These are phyloP conservation scores for Komagataella pseudopastoris DNA, from an alignment of 805 yeast species.

Conservation along the genomic window DNA sequence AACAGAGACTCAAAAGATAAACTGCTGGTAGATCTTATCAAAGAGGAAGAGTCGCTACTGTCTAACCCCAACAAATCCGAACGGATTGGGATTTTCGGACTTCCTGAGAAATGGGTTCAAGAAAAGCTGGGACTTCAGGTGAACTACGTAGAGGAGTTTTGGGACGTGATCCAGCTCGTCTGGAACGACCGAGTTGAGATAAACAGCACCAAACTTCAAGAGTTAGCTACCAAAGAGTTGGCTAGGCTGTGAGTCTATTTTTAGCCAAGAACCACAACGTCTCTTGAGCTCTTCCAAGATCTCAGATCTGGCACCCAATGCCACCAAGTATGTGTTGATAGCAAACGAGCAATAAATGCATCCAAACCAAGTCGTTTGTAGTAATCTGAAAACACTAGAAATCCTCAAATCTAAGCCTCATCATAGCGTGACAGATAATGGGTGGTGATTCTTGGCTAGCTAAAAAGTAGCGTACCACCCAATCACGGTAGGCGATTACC, in stretches of 20 bases:
- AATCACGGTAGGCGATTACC: background rate
- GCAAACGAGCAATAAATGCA: no score
- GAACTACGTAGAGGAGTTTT: slow-evolving; percentile 58
- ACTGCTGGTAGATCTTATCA: slow-evolving; percentile 9
- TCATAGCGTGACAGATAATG: background rate
- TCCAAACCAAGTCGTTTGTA: no score
- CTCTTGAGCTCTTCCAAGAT: background rate
- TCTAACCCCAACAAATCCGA: slow-evolving; percentile 1
- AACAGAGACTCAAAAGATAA: slow-evolving; percentile 5
- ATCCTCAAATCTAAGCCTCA: background rate
- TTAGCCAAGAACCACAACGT: background rate
- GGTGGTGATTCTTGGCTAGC: background rate
- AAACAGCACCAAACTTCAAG: background rate
- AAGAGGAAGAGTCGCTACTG: slow-evolving; percentile 14
- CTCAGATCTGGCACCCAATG: no score
- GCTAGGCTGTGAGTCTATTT: background rate
- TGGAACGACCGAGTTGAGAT: slow-evolving; percentile 39
- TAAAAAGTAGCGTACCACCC: background rate
- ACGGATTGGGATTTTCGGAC: slow-evolving; percentile 12
- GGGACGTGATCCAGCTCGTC: slow-evolving; percentile 61
- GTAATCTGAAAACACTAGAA: no score
- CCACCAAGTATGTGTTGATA: no score
- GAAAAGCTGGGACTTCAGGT: slow-evolving; percentile 46
- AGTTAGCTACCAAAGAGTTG: background rate
- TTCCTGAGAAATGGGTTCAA: slow-evolving; percentile 35